Conservation (phyloP, 73 alveolate species). For the Blepharisma japonicum region DNA sequence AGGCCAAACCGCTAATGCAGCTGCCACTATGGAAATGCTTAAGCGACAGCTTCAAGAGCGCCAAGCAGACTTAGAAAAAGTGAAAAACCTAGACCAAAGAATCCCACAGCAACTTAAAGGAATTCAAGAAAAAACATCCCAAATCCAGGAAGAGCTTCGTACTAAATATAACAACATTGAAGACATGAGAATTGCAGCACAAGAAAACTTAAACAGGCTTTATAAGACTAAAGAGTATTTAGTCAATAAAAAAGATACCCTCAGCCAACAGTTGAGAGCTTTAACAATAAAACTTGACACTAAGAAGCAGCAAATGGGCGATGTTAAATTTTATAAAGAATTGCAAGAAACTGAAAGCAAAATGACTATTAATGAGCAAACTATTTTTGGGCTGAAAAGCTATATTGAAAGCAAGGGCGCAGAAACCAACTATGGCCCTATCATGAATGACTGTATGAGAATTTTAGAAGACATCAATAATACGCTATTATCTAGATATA, state of each 20-base stretch:
- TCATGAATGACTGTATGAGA: slow-evolving; percentile 68
- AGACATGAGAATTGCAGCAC: slow-evolving; percentile 52
- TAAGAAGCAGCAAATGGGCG: neutral
- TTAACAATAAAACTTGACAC: slow-evolving; percentile 37
- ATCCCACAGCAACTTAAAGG: slow-evolving; percentile 59
- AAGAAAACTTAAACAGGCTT: slow-evolving; percentile 59
- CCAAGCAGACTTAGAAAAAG: slow-evolving; percentile 64
- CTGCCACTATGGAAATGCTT: slow-evolving; percentile 66
- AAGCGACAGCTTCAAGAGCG: slow-evolving; percentile 62
- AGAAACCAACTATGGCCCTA: slow-evolving; percentile 67
- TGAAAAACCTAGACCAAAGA: slow-evolving; percentile 66
- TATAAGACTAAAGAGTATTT: slow-evolving; percentile 45
- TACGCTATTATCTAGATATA: slow-evolving; percentile 21
- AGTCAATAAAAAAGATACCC: slow-evolving; percentile 45
- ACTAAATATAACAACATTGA: slow-evolving; percentile 73
- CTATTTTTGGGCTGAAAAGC: slow-evolving; percentile 54
- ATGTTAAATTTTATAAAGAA: slow-evolving; percentile 41
- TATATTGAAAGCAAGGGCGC: slow-evolving; percentile 83
- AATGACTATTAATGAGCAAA: slow-evolving; percentile 46
- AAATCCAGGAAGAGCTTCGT: slow-evolving; percentile 68
- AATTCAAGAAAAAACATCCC: slow-evolving; percentile 46
- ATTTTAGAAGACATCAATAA: slow-evolving; percentile 58
- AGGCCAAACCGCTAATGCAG: slow-evolving; percentile 63
- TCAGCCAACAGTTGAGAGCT: slow-evolving; percentile 27
- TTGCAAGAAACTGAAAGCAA: slow-evolving; percentile 46